These are phyloP conservation scores for Pestalotiopsis sp. DNA, from an alignment of 2,329 filamentous ascomycete genomes.

Conservation along the genomic window DNA sequence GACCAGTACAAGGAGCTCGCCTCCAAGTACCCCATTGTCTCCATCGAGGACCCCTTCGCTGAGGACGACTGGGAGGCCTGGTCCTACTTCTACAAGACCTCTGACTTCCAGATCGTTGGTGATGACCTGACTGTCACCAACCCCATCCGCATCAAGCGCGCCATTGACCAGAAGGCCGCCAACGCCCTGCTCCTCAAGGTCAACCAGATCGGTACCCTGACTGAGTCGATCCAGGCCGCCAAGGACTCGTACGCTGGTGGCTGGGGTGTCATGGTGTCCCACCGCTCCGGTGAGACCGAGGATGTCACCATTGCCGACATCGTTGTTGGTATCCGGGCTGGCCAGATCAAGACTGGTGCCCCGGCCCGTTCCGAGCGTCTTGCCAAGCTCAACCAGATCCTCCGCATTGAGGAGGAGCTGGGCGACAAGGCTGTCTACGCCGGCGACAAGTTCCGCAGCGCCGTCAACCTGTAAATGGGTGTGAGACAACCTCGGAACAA, in stretches of 20 bases:
- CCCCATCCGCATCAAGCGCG: slow-evolving; percentile 98
- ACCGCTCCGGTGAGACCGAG: slow-evolving; percentile 98
- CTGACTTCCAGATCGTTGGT: slow-evolving; percentile 97
- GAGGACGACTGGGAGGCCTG: slow-evolving; percentile 99
- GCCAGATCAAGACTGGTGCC: slow-evolving; percentile 99
- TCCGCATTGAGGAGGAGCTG: slow-evolving; percentile 99
- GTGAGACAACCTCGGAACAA: slow-evolving; percentile 9
- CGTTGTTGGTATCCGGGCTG: slow-evolving; percentile 91
- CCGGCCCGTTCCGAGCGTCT: slow-evolving; percentile 96
- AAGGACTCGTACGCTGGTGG: slow-evolving; percentile 95
- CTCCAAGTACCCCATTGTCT: slow-evolving; percentile 97
- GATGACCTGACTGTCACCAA: slow-evolving; percentile 99
- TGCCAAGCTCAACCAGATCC: slow-evolving; percentile 99
- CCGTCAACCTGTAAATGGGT: slow-evolving; percentile 77
- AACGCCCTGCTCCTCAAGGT: slow-evolving; percentile 98
- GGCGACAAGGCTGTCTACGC: slow-evolving; percentile 90
- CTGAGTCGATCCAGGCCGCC: slow-evolving; percentile 97
- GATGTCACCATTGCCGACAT: slow-evolving; percentile 99
- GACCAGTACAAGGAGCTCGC: slow-evolving; percentile 84
- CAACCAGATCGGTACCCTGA: slow-evolving; percentile 99
- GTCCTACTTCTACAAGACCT: slow-evolving; percentile 99
- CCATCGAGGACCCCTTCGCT: slow-evolving; percentile 98
- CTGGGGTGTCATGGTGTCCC: slow-evolving; percentile 99
- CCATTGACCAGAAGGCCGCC: slow-evolving; percentile 98
- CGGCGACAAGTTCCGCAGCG: slow-evolving; percentile 86